phyloP scores from a whole-genome alignment of 1,139 yeast species.

The Arxiozyma slooffiae region DNA sequence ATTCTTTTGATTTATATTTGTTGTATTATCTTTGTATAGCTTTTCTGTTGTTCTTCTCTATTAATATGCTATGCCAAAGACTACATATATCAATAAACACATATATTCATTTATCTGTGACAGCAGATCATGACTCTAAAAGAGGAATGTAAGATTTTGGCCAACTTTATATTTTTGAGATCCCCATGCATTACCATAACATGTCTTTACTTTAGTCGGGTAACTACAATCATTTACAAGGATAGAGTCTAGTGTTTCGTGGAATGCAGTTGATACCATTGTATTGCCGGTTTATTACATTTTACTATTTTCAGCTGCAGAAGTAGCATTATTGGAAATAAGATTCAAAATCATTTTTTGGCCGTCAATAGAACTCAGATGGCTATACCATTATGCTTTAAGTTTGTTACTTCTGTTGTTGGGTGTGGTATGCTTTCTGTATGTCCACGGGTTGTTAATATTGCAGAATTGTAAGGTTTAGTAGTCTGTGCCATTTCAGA shows the following conservation, averaged over 20 bases:
- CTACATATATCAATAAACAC: background rate
- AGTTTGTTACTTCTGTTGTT: conserved; percentile 85
- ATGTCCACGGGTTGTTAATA: conserved; percentile 76
- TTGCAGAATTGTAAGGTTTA: conserved; percentile 80
- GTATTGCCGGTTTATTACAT: conserved; percentile 64
- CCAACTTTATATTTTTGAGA: background rate
- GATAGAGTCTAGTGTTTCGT: conserved; percentile 20
- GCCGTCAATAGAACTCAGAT: conserved; percentile 72
- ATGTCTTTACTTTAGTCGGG: background rate
- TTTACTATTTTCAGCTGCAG: conserved; percentile 50
- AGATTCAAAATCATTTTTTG: conserved; percentile 44
- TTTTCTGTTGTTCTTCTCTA: no score
- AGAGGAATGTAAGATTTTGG: background rate
- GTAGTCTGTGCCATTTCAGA: conserved; percentile 79
- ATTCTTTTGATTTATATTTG: background rate
- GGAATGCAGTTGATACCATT: conserved; percentile 64
- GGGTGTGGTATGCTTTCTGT: conserved; percentile 87
- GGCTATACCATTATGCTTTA: conserved; percentile 73
- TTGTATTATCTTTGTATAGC: background rate
- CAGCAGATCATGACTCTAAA: background rate
- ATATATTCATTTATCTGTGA: no score
- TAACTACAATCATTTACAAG: background rate
- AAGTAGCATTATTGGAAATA: conserved; percentile 46
- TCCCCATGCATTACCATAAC: background rate
- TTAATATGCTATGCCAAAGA: background rate